These are phyloP conservation scores for Exophiala sideris DNA, from an alignment of 2,329 filamentous ascomycete genomes.

Conservation along the genomic window DNA sequence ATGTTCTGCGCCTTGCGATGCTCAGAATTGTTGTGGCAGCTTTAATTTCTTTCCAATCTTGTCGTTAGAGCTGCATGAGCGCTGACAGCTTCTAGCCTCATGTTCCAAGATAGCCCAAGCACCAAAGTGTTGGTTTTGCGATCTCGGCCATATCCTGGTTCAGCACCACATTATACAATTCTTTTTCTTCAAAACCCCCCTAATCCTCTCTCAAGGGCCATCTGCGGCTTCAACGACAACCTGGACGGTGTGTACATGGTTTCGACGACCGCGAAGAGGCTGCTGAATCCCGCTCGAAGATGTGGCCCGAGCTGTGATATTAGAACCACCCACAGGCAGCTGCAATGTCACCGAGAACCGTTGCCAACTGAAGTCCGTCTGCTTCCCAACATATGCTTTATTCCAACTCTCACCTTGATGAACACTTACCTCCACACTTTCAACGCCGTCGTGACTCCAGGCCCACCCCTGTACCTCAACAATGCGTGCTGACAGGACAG, in stretches of 20 bases:
- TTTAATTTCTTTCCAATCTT: no score
- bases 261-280: constrained; percentile 20
- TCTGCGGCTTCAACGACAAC: background rate
- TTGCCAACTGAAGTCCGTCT: constrained; percentile 24
- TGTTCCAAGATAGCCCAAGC: no score
- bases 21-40: no score
- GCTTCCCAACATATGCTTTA: background rate
- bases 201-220: no score
- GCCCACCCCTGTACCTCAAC: constrained; percentile 20
- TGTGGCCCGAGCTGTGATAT: constrained; percentile 17
- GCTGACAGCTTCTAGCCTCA: no score
- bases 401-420: constrained; percentile 13
- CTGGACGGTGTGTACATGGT: constrained; percentile 24
- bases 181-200: no score
- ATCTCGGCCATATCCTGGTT: no score
- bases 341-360: constrained; percentile 4
- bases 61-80: no score
- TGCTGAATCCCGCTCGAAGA: constrained; percentile 14
- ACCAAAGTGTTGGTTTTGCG: no score
- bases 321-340: constrained; percentile 9
- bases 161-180: no score
- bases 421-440: constrained; percentile 19
- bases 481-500: constrained; percentile 10
- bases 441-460: constrained; percentile 21
- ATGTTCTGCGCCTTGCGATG: no score